A percentile compares a stretch with the other conserved stretches of the same genome.
These are phyloP conservation scores for Clavispora fructus DNA, from an alignment of 805 yeast genomes.

Conservation along the genomic window DNA sequence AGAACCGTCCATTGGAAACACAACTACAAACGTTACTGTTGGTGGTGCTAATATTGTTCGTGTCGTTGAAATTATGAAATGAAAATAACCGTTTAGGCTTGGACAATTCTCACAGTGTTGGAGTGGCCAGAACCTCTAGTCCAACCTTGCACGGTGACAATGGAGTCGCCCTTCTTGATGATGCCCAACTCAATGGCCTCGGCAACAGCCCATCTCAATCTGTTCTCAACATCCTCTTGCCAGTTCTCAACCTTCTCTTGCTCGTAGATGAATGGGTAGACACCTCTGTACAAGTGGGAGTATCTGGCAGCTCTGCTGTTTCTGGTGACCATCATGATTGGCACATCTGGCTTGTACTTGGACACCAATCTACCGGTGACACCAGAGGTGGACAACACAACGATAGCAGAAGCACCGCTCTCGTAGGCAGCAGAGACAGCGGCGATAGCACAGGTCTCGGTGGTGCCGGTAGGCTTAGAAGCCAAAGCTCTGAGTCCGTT, in stretches of 20 bases:
- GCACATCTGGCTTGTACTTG: conserved; percentile 96
- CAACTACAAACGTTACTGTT: too few relatives aligned
- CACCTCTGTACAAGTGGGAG: conserved; percentile 97
- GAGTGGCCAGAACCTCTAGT: conserved; percentile 98
- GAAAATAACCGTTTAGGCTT: conserved; percentile 43
- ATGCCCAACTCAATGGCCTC: conserved; percentile 86
- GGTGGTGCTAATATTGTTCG: neutral
- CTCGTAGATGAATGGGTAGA: conserved; percentile 88
- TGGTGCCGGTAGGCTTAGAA: conserved; percentile 82
- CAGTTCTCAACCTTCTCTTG: conserved; percentile 69
- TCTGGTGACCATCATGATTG: conserved; percentile 97
- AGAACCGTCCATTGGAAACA: too few relatives aligned
- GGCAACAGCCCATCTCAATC: conserved; percentile 88
- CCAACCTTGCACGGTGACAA: conserved; percentile 97
- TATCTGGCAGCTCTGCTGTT: conserved; percentile 89
- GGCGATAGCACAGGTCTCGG: conserved; percentile 96
- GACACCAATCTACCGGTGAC: conserved; percentile 92
- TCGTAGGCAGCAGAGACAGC: conserved; percentile 96
- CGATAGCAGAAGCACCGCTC: conserved; percentile 94
- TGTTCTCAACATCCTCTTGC: conserved; percentile 93
- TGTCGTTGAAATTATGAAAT: neutral
- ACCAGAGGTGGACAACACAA: conserved; percentile 94
- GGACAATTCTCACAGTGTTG: conserved; percentile 91
- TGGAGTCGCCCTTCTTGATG: conserved; percentile 79
- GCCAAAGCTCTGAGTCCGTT: conserved; percentile 86